Conservation (phyloP, 2,329 filamentous ascomycete genomes). For the Botrytis pseudocinerea region DNA sequence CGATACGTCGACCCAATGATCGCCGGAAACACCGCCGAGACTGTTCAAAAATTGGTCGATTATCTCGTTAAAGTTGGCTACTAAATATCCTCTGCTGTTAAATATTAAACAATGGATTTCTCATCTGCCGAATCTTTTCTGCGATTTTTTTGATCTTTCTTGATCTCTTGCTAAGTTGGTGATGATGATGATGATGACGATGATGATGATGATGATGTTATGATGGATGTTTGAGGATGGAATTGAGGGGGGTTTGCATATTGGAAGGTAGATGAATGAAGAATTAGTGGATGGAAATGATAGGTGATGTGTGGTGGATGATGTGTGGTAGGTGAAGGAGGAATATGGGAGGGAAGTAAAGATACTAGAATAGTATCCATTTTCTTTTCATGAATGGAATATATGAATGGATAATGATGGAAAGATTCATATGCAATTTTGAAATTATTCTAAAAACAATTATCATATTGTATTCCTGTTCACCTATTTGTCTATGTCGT, state of each 20-base stretch:
- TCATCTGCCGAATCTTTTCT: slow-evolving; percentile 1
- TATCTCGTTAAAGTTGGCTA: slow-evolving; percentile 75
- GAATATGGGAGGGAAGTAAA: background rate
- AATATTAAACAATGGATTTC: slow-evolving; percentile 17
- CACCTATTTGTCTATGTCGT: background rate
- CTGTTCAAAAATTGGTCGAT: slow-evolving; percentile 80
- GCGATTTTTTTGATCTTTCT: background rate
- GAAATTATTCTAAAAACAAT: background rate
- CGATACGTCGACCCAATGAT: slow-evolving; percentile 77
- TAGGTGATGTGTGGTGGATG: background rate
- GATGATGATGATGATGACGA: slow-evolving; percentile 5
- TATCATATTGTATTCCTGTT: background rate
- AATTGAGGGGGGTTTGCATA: background rate
- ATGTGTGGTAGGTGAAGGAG: background rate
- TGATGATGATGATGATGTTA: background rate
- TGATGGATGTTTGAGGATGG: background rate
- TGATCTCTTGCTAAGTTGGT: slow-evolving; percentile 1
- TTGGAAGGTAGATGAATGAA: background rate
- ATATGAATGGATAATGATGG: background rate
- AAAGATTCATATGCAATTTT: background rate
- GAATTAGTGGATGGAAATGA: background rate
- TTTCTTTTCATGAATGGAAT: background rate
- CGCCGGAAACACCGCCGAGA: slow-evolving; percentile 73
- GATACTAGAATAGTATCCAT: slow-evolving; percentile 19
- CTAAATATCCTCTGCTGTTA: slow-evolving; percentile 48